Percentiles rank a stretch among this genome's conserved stretches.
These are phyloP conservation scores for Talaromyces sp. DNA, from an alignment of 2,329 filamentous ascomycete species.

Conservation along the genomic window DNA sequence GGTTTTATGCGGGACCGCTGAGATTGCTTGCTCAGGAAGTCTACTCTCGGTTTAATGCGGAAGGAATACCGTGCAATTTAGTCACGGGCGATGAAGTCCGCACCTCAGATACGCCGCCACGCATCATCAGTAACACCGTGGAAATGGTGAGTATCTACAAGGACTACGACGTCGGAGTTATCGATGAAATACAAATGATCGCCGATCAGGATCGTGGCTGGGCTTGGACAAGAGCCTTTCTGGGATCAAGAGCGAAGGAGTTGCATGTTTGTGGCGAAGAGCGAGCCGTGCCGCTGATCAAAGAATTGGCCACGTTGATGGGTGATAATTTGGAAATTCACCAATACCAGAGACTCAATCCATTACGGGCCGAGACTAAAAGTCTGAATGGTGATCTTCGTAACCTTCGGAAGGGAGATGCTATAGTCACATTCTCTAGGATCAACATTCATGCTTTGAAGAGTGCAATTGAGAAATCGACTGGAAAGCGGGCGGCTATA, in stretches of 20 bases:
- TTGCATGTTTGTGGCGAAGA: conserved; percentile 92
- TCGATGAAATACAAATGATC: conserved; percentile 99
- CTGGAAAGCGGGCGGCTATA: conserved; percentile 78
- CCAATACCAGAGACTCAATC: conserved; percentile 77
- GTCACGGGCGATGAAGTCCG: conserved; percentile 89
- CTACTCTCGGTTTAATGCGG: conserved; percentile 78
- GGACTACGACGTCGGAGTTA: conserved; percentile 80
- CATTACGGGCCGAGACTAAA: conserved; percentile 62
- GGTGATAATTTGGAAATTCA: conserved; percentile 83
- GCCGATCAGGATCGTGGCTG: conserved; percentile 74
- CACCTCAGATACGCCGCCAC: conserved; percentile 56
- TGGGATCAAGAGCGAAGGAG: conserved; percentile 83
- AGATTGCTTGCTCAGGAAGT: conserved; percentile 89
- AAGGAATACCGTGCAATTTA: conserved; percentile 72
- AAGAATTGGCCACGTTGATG: conserved; percentile 70
- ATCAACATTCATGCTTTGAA: conserved; percentile 78
- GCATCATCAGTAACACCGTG: conserved; percentile 83
- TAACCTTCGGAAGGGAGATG: conserved; percentile 81
- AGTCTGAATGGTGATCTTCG: conserved; percentile 64
- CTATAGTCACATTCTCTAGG: conserved; percentile 81
- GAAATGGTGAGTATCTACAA: conserved; percentile 71
- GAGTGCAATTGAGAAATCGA: conserved; percentile 68
- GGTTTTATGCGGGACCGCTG: conserved; percentile 87
- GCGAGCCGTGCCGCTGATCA: conserved; percentile 73
- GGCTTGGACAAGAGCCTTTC: conserved; percentile 89